Evolutionary conservation across 495 filamentous ascomycete genomes (phyloP).

Genomic region (Gamarada debralockiae): DNA sequence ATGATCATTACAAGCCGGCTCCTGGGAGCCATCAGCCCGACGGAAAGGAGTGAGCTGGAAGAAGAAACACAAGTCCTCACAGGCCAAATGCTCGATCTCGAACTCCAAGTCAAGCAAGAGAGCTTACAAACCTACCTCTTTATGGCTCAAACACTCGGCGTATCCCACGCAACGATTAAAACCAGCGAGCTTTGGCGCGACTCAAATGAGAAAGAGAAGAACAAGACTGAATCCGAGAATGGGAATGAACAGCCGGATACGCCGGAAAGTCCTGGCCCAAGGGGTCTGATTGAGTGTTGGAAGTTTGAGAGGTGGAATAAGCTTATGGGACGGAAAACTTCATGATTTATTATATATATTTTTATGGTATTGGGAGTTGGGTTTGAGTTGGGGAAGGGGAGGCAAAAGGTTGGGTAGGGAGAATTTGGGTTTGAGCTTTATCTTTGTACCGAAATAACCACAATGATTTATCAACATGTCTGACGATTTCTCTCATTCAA

Average conservation of each 20-base stretch:
- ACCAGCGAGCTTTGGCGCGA: conserved; percentile 2
- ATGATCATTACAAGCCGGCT: conserved; percentile 13
- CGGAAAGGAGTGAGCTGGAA: conserved; percentile 9
- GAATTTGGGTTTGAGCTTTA: too few species aligned
- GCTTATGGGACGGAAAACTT: not conserved
- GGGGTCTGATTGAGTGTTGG: conserved; percentile 1
- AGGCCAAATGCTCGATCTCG: conserved; percentile 9
- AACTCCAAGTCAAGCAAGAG: not conserved
- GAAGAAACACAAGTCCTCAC: conserved; percentile 3
- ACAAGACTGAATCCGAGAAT: not conserved
- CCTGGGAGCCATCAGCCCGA: not conserved
- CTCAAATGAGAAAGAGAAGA: not conserved
- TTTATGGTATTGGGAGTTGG: too few species aligned
- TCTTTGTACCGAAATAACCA: too few species aligned
- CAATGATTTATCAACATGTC: too few species aligned
- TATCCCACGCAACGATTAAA: not conserved
- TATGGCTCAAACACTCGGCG: conserved; percentile 18
- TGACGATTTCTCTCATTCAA: too few species aligned
- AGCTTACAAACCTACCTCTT: conserved; percentile 7
- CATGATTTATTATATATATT: not conserved
- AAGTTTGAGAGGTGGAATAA: conserved; percentile 6
- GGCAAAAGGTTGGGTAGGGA: not conserved
- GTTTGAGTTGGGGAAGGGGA: too few species aligned
- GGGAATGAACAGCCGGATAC: not conserved
- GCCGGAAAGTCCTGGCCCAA: not conserved